Evolutionary conservation across 108 stramenopile genomes (phyloP), one percentile per base, ranked within the genome.

Genomic region (Cyclotella distinguenda): DNA sequence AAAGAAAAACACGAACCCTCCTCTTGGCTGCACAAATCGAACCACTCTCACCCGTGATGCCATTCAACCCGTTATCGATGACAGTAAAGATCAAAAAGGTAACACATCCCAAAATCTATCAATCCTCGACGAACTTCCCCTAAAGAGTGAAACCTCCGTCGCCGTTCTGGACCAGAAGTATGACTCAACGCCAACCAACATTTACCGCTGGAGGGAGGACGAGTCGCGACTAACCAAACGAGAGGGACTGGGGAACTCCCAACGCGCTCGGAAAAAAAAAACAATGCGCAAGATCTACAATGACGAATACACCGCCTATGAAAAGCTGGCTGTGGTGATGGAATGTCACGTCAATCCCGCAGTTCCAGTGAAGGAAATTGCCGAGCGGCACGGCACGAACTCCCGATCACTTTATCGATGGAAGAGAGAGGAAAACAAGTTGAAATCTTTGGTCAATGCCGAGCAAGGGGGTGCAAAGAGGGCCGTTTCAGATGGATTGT

Each of bases 151-250:
- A 4, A 7, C 34, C 1, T 39, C 49, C 23, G 47, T 60, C 3
- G 47, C 43, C 23, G 31, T 23, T 18, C 49, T 70, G 25, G 69
- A 58, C 3, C 50, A 26, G 10, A 38, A 31, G 25, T 40, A 70
- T 39, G 36, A 60, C 30, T 60, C 69, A 18, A 44, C 69, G 1
- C 46, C 36, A 4, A 53, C 69, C 7, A 30, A 34, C 38, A 60
- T 70, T 38, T 60, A 60, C 36, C 59, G 69, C 16, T 70, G 69
- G 69, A 70, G 49, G 32, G 34, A 53, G 34, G 59, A 70, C 39
- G 13, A 46, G 31, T 11, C 36, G 0, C 48, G 60, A 18, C 48
- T 70, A 19, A 27, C 6, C 27, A 19, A 27, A 70, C 48, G 30
- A 0, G 47, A 12, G 34, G 16, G n/a, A 16, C 23, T 39, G 19